These are phyloP conservation scores for Camelina hispida DNA, from an alignment of 345 rosid species.

Conservation along the genomic window DNA sequence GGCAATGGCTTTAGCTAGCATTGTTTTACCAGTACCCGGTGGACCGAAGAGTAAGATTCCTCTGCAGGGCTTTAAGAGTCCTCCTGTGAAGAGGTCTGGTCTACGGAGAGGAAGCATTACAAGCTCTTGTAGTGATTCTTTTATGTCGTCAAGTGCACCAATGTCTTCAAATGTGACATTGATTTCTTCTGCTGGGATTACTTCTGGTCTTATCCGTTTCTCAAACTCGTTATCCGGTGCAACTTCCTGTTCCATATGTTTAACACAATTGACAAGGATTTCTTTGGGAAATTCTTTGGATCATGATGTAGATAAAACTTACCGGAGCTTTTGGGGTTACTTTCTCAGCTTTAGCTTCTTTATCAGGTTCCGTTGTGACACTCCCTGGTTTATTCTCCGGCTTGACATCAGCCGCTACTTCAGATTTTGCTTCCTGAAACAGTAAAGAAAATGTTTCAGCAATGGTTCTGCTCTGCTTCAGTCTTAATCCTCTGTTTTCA, in stretches of 20 bases:
- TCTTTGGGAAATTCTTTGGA: no score
- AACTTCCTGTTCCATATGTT: conserved; percentile 56
- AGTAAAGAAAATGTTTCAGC: conserved; percentile 4
- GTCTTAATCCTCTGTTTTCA: conserved; percentile 21
- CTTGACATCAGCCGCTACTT: conserved; percentile 39
- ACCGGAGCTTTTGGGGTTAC: conserved; percentile 58
- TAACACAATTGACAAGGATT: not conserved
- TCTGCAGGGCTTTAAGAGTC: conserved; percentile 88
- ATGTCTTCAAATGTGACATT: conserved; percentile 76
- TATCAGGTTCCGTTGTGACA: conserved; percentile 51
- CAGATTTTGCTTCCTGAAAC: conserved; percentile 52
- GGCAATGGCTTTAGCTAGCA: conserved; percentile 97
- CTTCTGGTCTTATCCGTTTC: conserved; percentile 96
- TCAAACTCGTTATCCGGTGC: conserved; percentile 94
- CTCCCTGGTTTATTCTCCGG: conserved; percentile 51
- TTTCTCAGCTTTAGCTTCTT: conserved; percentile 36
- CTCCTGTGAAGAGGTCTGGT: conserved; percentile 89
- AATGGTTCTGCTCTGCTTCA: conserved; percentile 3
- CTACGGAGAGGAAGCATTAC: conserved; percentile 96
- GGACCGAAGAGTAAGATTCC: conserved; percentile 99
- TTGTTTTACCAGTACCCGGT: conserved; percentile 97
- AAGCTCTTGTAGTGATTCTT: conserved; percentile 92
- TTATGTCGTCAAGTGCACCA: conserved; percentile 85
- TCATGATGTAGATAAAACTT: conserved; percentile 30
- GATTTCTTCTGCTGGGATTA: conserved; percentile 82